These are phyloP conservation scores for Rosa hybrid DNA, from an alignment of 331 rosid genomes.

Conservation along the genomic window DNA sequence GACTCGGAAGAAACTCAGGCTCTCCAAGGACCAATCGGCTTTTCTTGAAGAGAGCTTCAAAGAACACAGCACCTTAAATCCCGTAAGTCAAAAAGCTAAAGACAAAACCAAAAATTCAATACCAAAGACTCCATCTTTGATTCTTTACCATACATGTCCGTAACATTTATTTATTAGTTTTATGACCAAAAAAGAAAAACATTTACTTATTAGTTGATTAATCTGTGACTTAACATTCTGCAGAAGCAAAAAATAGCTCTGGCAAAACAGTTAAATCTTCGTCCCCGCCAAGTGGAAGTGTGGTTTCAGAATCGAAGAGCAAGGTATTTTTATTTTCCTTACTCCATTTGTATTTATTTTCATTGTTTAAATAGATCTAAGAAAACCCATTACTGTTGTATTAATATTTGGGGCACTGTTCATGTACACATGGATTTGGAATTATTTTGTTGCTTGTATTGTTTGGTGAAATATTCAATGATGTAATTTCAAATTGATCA, in stretches of 20 bases:
- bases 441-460: background rate
- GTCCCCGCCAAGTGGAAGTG: constrained; percentile 97
- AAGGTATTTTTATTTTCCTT: constrained; percentile 46
- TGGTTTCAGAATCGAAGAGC: constrained; percentile 99
- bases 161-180: too few relatives aligned
- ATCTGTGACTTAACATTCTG: background rate
- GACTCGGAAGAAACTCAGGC: constrained; percentile 82
- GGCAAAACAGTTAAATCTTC: constrained; percentile 85
- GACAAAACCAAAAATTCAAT: background rate
- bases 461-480: background rate
- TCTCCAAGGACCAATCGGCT: constrained; percentile 86
- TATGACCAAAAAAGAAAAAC: too few relatives aligned
- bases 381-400: background rate
- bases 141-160: background rate
- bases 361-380: background rate
- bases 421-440: background rate
- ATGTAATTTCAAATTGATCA: background rate
- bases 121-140: background rate
- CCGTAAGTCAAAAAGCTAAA: constrained; percentile 45
- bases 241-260: constrained; percentile 91
- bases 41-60: constrained; percentile 93
- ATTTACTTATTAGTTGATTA: background rate
- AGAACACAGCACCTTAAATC: constrained; percentile 91
- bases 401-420: background rate
- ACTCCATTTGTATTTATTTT: background rate